Evolutionary conservation across 2,329 filamentous ascomycete species (phyloP).

Genomic region (Xylaria hypoxylon): DNA sequence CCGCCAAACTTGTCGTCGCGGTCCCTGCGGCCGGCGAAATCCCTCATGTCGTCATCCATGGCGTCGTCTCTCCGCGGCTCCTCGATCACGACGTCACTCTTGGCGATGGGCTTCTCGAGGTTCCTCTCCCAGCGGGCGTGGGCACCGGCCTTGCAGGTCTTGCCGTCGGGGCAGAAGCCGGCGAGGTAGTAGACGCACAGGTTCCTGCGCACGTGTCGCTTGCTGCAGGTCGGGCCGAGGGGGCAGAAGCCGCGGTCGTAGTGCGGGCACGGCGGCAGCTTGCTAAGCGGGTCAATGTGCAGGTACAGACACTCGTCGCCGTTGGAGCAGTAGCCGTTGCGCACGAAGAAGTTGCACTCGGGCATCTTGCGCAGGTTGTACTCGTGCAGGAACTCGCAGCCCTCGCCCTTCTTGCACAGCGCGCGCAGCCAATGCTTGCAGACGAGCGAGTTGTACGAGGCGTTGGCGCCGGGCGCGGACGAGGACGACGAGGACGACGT

Average conservation of each 20-base stretch:
- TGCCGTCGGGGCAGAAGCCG: slow-evolving; percentile 91
- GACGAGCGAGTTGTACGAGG: slow-evolving; percentile 82
- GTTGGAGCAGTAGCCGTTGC: slow-evolving; percentile 94
- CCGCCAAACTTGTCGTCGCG: slow-evolving; percentile 49
- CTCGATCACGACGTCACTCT: slow-evolving; percentile 70
- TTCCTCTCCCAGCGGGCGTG: slow-evolving; percentile 86
- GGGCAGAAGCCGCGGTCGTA: slow-evolving; percentile 97
- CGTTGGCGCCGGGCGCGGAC: slow-evolving; percentile 41
- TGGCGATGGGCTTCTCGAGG: slow-evolving; percentile 79
- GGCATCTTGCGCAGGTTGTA: slow-evolving; percentile 99
- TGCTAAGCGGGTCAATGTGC: slow-evolving; percentile 85
- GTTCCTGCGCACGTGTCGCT: slow-evolving; percentile 86
- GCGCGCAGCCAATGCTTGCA: slow-evolving; percentile 99
- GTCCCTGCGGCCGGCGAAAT: slow-evolving; percentile 45
- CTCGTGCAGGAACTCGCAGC: slow-evolving; percentile 98
- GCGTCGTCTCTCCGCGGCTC: slow-evolving; percentile 61
- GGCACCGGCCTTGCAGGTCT: slow-evolving; percentile 79
- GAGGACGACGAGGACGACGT: slow-evolving; percentile 6
- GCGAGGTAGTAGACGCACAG: slow-evolving; percentile 89
- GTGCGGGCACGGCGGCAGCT: slow-evolving; percentile 84
- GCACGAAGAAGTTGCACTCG: slow-evolving; percentile 95
- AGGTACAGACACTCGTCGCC: slow-evolving; percentile 96
- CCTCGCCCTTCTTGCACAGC: slow-evolving; percentile 96
- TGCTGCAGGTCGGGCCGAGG: slow-evolving; percentile 85
- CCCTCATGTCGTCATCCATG: slow-evolving; percentile 53